A percentile compares a stretch with the other conserved stretches of the same genome.
These are phyloP conservation scores for Cryptococcus sp. DNA, from an alignment of 1,284 basidiomycete species.

Conservation along the genomic window DNA sequence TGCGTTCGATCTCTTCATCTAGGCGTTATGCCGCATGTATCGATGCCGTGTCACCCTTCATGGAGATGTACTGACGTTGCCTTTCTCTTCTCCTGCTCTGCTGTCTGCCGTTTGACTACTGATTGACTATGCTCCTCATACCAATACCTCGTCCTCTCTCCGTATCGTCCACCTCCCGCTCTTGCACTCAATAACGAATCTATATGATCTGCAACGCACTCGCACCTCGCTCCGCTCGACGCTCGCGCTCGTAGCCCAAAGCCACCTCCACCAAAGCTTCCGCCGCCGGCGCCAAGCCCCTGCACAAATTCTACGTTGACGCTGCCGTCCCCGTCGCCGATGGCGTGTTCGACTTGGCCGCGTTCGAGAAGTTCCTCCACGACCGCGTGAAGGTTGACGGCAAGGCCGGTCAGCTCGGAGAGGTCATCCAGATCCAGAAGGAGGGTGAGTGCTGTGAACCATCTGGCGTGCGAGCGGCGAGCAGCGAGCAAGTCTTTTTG, in stretches of 20 bases:
- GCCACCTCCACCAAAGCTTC: constrained; percentile 52
- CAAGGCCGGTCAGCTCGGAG: constrained; percentile 76
- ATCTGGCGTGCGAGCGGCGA: not conserved
- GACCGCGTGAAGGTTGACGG: constrained; percentile 83
- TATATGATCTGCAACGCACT: too few species aligned
- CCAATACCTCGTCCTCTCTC: too few species aligned
- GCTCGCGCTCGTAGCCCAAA: constrained; percentile 41
- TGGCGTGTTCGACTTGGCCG: constrained; percentile 86
- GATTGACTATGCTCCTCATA: too few species aligned
- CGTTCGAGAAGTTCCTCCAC: constrained; percentile 90
- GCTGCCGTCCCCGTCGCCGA: constrained; percentile 89
- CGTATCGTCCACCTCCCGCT: too few species aligned
- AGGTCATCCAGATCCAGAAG: constrained; percentile 74
- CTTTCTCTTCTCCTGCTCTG: too few species aligned
- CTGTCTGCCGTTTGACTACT: too few species aligned
- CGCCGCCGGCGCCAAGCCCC: constrained; percentile 64
- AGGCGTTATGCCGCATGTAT: not conserved
- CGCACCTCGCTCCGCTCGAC: too few species aligned
- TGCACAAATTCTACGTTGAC: constrained; percentile 90
- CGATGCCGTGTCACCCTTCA: not conserved
- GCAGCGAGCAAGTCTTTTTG: not conserved
- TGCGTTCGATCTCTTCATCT: constrained; percentile 21
- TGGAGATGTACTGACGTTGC: not conserved
- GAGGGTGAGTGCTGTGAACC: constrained; percentile 63
- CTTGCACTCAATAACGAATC: too few species aligned